A percentile compares a stretch with the other conserved stretches of the same genome.
phyloP scores from a whole-genome alignment of 805 yeast genomes.

The Maudiozyma barnettii region DNA sequence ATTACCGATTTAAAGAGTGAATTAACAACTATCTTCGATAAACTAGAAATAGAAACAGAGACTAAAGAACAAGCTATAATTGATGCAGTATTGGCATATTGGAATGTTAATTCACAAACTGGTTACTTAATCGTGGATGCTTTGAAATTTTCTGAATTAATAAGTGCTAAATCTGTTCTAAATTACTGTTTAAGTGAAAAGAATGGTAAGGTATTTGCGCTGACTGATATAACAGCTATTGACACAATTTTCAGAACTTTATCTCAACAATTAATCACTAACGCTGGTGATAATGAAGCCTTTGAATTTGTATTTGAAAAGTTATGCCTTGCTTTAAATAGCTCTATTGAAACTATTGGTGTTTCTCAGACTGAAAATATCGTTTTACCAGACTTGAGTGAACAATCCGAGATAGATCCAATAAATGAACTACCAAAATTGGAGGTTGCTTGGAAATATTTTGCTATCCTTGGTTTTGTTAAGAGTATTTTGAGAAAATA shows the following conservation, averaged over 20 bases:
- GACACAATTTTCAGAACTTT: constrained; percentile 36
- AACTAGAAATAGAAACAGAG: constrained; percentile 21
- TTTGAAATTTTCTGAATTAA: constrained; percentile 37
- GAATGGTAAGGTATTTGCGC: constrained; percentile 26
- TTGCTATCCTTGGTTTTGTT: constrained; percentile 29
- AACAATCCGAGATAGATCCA: constrained; percentile 19
- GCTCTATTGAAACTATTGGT: constrained; percentile 14
- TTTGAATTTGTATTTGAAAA: constrained; percentile 25
- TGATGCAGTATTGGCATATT: constrained; percentile 48
- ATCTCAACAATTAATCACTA: constrained; percentile 12
- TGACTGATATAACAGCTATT: constrained; percentile 37
- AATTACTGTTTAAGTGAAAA: constrained; percentile 32
- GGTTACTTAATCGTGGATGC: constrained; percentile 52
- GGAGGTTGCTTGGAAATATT: constrained; percentile 37
- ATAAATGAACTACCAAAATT: constrained; percentile 22
- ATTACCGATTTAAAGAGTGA: constrained; percentile 34
- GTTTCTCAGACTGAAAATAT: constrained; percentile 10
- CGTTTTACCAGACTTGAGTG: constrained; percentile 11
- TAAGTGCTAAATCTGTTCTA: constrained; percentile 35
- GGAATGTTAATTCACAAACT: constrained; percentile 58
- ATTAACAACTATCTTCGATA: constrained; percentile 28
- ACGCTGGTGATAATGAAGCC: constrained; percentile 19
- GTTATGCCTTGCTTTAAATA: constrained; percentile 17
- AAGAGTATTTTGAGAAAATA: constrained; percentile 35
- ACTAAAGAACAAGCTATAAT: constrained; percentile 38